Percentiles rank a stretch among this genome's conserved stretches.
Conservation (phyloP, 2,329 filamentous ascomycete species). For the Hymenoscyphus linearis region DNA sequence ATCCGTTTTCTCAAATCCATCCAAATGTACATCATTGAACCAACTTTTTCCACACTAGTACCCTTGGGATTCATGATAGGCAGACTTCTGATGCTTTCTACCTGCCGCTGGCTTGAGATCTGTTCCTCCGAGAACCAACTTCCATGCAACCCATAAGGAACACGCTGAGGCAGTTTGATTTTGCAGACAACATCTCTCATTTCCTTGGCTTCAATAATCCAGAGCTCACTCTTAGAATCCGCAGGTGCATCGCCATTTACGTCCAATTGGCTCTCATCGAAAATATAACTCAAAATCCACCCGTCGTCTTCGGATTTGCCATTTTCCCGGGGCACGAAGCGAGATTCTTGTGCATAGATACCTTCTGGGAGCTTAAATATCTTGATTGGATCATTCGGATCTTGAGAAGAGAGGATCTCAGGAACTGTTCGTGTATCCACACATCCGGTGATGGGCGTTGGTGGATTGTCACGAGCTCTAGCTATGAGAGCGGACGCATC, state of each 20-base stretch:
- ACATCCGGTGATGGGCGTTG: constrained; percentile 50
- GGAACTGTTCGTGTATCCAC: constrained; percentile 52
- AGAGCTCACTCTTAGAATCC: constrained; percentile 53
- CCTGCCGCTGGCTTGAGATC: constrained; percentile 40
- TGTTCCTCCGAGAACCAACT: constrained; percentile 53
- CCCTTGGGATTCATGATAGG: constrained; percentile 9
- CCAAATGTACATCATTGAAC: constrained; percentile 1
- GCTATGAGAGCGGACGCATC: constrained; percentile 49
- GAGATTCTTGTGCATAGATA: constrained; percentile 62
- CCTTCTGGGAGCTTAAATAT: constrained; percentile 56
- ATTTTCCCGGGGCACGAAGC: constrained; percentile 50
- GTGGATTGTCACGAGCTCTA: constrained; percentile 42
- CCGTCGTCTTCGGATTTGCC: constrained; percentile 56
- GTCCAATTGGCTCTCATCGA: constrained; percentile 61
- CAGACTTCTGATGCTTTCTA: constrained; percentile 22
- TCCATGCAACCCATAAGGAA: constrained; percentile 65
- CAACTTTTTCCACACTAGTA: not conserved
- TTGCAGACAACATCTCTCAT: constrained; percentile 57
- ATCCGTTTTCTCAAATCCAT: constrained; percentile 17
- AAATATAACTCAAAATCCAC: constrained; percentile 63
- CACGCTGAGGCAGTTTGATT: constrained; percentile 57
- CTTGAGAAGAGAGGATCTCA: constrained; percentile 43
- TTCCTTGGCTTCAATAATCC: constrained; percentile 59
- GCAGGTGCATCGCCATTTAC: constrained; percentile 30
- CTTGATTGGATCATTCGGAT: constrained; percentile 50